Base-by-base conservation (phyloP, 1,284 basidiomycete genomes). In the Trametes pubescens region DNA sequence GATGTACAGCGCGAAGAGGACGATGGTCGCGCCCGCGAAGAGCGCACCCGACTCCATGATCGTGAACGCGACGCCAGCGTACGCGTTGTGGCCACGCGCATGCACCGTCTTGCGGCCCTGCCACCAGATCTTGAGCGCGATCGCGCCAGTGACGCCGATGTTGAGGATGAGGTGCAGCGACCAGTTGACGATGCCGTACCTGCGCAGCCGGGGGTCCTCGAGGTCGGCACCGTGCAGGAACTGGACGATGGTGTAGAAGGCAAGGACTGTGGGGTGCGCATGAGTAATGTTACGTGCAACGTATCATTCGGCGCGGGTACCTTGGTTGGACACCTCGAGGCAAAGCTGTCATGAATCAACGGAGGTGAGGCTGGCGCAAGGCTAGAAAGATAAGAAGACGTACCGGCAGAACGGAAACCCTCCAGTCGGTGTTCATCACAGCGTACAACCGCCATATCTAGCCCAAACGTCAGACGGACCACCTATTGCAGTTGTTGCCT, bases 41-140 rank as follows among this genome's bases (percentile, higher is more conserved):
- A 62, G 61, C n/a, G 26, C 61, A n/a, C 61, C 61, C 13, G 61
- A 62, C 61, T 62, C 61, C 35, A 62, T 35, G 26, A 62, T 57
- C 43, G 61, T 62, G 55, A 51, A 57, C 22, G 55, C 61, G 22
- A 62, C 49, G 35, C 61, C 61, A 48, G 48, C 24, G 48, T 62
- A 62, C 22, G 55, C 55, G 49, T 62, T 62, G 55, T 57, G 54
- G 26, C 55, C 61, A 16, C 49, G 61, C 40, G 47, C 40, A 24
- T 21, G 37, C 22, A 48, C 55, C 16, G 61, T 62, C 48, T 43
- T 29, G 22, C 61, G 61, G 16, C 61, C 61, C 18, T 51, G 48
- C 61, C 61, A 62, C 61, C 61, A 62, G 22, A 62, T 57, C 40
- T 62, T 62, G 13, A n/a, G 24, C 37, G 61, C 61, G 21, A 62